These are phyloP conservation scores for Creolimax fragrantissima DNA, from an alignment of 78 protist genomes.

Conservation along the genomic window DNA sequence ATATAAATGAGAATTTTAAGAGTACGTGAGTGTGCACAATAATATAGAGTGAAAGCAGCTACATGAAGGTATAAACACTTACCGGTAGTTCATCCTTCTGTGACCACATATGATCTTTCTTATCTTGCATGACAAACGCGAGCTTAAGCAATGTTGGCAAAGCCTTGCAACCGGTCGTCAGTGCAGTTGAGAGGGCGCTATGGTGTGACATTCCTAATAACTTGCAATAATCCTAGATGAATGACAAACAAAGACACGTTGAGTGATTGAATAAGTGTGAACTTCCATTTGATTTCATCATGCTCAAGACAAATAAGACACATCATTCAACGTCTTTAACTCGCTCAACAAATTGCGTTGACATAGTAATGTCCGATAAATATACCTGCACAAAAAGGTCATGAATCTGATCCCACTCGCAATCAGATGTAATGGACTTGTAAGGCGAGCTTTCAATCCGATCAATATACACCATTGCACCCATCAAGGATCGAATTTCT, in stretches of 20 bases:
- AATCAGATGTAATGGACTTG: not conserved
- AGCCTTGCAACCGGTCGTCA: conserved; percentile 47
- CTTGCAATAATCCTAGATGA: not conserved
- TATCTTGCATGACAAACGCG: conserved; percentile 23
- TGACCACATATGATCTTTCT: not conserved
- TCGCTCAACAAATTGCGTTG: too few relatives aligned
- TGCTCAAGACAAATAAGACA: too few relatives aligned
- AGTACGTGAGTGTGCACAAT: too few relatives aligned
- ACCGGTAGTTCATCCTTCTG: conserved; percentile 12
- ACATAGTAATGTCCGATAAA: too few relatives aligned
- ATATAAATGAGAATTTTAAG: not conserved
- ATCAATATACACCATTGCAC: conserved; percentile 30
- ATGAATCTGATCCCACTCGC: conserved; percentile 38
- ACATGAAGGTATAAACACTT: too few relatives aligned
- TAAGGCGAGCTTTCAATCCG: conserved; percentile 46
- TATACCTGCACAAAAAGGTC: not conserved
- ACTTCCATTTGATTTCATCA: too few relatives aligned
- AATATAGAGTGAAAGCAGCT: too few relatives aligned
- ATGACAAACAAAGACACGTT: too few relatives aligned
- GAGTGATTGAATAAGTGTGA: too few relatives aligned
- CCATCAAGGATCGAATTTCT: conserved; percentile 51
- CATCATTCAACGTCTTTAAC: too few relatives aligned
- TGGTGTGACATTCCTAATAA: conserved; percentile 38
- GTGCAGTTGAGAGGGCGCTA: conserved; percentile 31
- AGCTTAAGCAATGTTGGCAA: conserved; percentile 49